Evolutionary conservation across 1,284 basidiomycete species (phyloP), one percentile per base, ranked within the genome.

Genomic region (Laetiporus sulphureus): DNA sequence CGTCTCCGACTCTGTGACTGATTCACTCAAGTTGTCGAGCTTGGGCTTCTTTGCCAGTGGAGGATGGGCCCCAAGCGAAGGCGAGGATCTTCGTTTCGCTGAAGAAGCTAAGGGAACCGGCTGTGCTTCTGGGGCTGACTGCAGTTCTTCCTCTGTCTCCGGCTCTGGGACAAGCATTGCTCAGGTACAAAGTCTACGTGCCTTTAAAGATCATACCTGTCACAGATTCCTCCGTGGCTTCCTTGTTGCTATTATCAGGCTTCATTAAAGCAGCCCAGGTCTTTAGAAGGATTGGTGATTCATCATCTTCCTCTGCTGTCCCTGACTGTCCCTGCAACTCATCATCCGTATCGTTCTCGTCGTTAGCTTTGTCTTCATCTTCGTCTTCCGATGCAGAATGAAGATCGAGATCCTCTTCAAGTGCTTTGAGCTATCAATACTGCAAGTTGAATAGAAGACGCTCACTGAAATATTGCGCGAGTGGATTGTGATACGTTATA

Each of bases 1-100:
- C 1, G 54, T 38, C 40, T 58, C 56, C 1, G 52, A 40, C 23
- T 55, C 57, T 1, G 58, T 58, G 8, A 51, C 50, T 5, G 55
- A 57, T 5, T 55, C 51, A 2, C 53, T 52, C 13, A 40, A 27
- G n/a, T 42, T 24, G 0, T 37, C 45, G 2, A 44, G 13, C 3
- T 33, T 42, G 5, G 36, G 19, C 19, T 44, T 47, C 45, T 51
- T 51, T 13, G 13, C 18, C 6, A 36, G 22, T 5, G 45, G 19
- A 3, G 32, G 41, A n/a, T 21, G 21, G 12, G 18, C 24, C 1
- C 24, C 23, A 0, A 22, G 13, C 8, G 40, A 35, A 3, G 36
- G 15, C n/a, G 38, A 13, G 2, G 45, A 34, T 31, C 39, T 32
- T 6, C 46, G 42, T 36, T 44, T 46, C 20, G 24, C 22, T 2